A percentile compares a stretch with the other conserved stretches of the same genome.
Evolutionary conservation across 805 yeast genomes (phyloP).

Genomic region (Myxozyma sirexii): DNA sequence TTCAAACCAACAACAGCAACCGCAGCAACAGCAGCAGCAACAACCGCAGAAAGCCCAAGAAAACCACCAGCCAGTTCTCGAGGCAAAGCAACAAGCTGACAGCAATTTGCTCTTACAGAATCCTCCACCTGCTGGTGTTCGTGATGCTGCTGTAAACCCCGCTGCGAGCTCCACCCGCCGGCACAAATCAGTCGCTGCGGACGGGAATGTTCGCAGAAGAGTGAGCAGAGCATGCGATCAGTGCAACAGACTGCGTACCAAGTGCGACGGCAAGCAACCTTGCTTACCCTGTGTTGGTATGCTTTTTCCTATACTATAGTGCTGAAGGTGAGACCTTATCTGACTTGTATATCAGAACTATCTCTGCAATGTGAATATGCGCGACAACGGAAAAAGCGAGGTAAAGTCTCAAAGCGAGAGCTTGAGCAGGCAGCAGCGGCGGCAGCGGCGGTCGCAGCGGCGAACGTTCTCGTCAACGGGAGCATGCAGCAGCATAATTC

Average conservation of each 20-base stretch:
- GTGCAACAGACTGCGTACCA: conserved; percentile 52
- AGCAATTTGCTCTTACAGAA: not conserved
- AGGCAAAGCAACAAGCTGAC: not conserved
- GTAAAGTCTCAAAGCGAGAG: conserved; percentile 36
- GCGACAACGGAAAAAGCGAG: conserved; percentile 51
- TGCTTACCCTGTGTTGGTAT: conserved; percentile 48
- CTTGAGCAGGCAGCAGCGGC: conserved; percentile 15
- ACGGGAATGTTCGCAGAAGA: conserved; percentile 12
- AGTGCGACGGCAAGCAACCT: conserved; percentile 53
- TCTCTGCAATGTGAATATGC: conserved; percentile 46
- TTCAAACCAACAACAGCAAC: not conserved
- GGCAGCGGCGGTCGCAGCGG: conserved; percentile 5
- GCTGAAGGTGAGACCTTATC: too few relatives aligned
- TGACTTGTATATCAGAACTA: conserved; percentile 20
- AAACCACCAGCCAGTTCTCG: not conserved
- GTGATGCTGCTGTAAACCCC: not conserved
- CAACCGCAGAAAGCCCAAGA: not conserved
- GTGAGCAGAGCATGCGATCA: conserved; percentile 50
- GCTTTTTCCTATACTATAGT: conserved; percentile 9
- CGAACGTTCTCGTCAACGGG: conserved; percentile 1
- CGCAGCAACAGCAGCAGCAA: conserved; percentile 2
- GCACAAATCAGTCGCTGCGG: conserved; percentile 1
- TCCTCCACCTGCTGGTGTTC: not conserved
- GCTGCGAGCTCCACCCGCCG: not conserved
- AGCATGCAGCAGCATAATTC: conserved; percentile 3